phyloP scores from a whole-genome alignment of 1,284 basidiomycete genomes.

The Neotropicomus parvogracilis region DNA sequence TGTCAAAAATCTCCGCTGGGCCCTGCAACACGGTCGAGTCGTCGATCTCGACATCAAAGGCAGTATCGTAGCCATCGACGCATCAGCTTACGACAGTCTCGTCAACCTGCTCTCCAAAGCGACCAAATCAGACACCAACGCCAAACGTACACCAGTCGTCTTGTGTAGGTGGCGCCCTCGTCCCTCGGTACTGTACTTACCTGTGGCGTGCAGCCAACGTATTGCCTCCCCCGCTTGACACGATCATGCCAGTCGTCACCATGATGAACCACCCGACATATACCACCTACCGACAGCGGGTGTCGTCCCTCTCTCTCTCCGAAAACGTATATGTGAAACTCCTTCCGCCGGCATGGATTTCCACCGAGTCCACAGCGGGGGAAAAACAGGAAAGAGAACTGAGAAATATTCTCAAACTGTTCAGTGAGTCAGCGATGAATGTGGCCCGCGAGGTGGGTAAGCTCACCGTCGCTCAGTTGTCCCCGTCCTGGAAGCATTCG shows the following conservation, averaged over 20 bases:
- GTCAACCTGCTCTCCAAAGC: slow-evolving; percentile 72
- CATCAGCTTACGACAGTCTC: slow-evolving; percentile 61
- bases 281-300: slow-evolving; percentile 68
- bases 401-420: slow-evolving; percentile 85
- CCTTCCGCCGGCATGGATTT: slow-evolving; percentile 70
- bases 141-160: slow-evolving; percentile 57
- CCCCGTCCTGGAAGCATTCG: slow-evolving; percentile 69
- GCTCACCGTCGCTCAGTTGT: slow-evolving; percentile 48
- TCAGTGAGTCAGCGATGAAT: slow-evolving; percentile 55
- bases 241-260: slow-evolving; percentile 69
- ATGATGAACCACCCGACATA: slow-evolving; percentile 74
- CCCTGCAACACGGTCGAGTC: slow-evolving; percentile 54
- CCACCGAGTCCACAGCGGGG: slow-evolving; percentile 34
- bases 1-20: slow-evolving; percentile 53
- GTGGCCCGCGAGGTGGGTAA: background rate
- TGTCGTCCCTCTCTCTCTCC: slow-evolving; percentile 74
- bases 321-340: slow-evolving; percentile 74
- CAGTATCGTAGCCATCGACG: slow-evolving; percentile 46
- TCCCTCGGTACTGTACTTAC: slow-evolving; percentile 9
- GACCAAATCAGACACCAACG: slow-evolving; percentile 29
- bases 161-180: slow-evolving; percentile 55
- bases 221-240: slow-evolving; percentile 78
- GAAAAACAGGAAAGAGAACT: slow-evolving; percentile 47
- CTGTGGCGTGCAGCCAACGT: slow-evolving; percentile 60
- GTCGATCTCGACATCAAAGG: slow-evolving; percentile 68